Base-by-base conservation (phyloP, 176 grass and related monocot species). In the Alopecurus myosuroides region DNA sequence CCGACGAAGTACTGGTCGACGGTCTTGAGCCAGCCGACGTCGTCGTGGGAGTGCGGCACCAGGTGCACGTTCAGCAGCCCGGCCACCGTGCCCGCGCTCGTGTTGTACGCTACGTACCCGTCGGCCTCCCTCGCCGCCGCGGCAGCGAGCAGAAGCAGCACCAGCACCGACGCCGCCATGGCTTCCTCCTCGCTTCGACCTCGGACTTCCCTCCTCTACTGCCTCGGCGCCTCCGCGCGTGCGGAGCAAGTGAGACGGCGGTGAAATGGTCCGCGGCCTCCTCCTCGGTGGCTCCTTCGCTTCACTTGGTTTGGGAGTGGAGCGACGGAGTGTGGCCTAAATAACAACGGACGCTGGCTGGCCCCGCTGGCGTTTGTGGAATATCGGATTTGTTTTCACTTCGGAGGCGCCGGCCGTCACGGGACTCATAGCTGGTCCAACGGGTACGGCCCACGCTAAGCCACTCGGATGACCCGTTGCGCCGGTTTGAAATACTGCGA, bases 21-120 rank as follows among this genome's bases (percentile, higher is more conserved):
- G 35, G 95, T 97, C 92, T 97, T 97, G 76, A 97, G 90, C 95
- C 95, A 97, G n/a, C 95, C 95, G 25, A 97, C 95, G 83, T 97
- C 95, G 81, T 97, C 95, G 61, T 97, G 95, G 3, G 90, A 86
- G 85, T 97, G 95, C 73, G 95, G 81, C 71, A 97, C 95, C 66
- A 97, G 55, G 86, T 97, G 90, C 85, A 97, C 95, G 83, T 89
- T 97, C n/a, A 97, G 85, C 86, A 92, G 90, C 51, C 84, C 88
- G 0, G 10, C 64, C 56, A 22, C 89, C 42, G 60, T 67, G 36
- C 92, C 89, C 28, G 82, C 19, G 37, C 60, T 90, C 20, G 88
- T 85, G 85, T 94, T 94, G 80, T 87, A 93, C 26, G 65, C 9
- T 69, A 53, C 82, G 72, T 81, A 81, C 72, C 22, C 55, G 37